phyloP scores from a whole-genome alignment of 2,329 filamentous ascomycete genomes.

The Botrytis fabae region DNA sequence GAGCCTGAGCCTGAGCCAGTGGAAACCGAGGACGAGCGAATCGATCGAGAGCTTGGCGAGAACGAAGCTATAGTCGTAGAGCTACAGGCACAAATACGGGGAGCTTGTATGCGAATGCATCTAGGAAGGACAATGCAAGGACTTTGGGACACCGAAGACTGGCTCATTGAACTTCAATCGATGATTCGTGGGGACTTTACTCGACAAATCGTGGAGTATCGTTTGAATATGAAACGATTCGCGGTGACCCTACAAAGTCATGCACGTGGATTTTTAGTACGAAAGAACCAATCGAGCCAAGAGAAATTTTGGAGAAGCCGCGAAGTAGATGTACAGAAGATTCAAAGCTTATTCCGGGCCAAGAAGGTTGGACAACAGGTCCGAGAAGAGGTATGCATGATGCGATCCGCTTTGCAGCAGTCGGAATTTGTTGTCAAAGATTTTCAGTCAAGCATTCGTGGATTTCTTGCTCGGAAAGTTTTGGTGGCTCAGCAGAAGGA shows the following conservation, averaged over 20 bases:
- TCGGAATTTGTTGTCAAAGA: slow-evolving; percentile 64
- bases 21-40: slow-evolving; percentile 87
- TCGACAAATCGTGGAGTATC: slow-evolving; percentile 79
- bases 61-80: slow-evolving; percentile 72
- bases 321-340: slow-evolving; percentile 69
- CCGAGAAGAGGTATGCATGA: slow-evolving; percentile 57
- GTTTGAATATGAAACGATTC: slow-evolving; percentile 78
- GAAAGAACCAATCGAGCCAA: slow-evolving; percentile 61
- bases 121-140: slow-evolving; percentile 83
- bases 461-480: slow-evolving; percentile 62
- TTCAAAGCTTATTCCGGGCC: slow-evolving; percentile 80
- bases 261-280: slow-evolving; percentile 72
- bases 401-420: slow-evolving; percentile 59
- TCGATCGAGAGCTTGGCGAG: slow-evolving; percentile 77
- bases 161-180: slow-evolving; percentile 79
- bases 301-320: slow-evolving; percentile 69
- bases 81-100: slow-evolving; percentile 82
- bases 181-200: slow-evolving; percentile 85
- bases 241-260: slow-evolving; percentile 78
- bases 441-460: slow-evolving; percentile 66
- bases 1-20: slow-evolving; percentile 71
- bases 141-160: slow-evolving; percentile 82
- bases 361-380: slow-evolving; percentile 50
- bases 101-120: slow-evolving; percentile 73
- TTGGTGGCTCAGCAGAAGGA: slow-evolving; percentile 57